Percentiles rank a stretch among this genome's conserved stretches.
Conservation (phyloP, 2,329 filamentous ascomycete genomes). For the Microascus cirrosus region DNA sequence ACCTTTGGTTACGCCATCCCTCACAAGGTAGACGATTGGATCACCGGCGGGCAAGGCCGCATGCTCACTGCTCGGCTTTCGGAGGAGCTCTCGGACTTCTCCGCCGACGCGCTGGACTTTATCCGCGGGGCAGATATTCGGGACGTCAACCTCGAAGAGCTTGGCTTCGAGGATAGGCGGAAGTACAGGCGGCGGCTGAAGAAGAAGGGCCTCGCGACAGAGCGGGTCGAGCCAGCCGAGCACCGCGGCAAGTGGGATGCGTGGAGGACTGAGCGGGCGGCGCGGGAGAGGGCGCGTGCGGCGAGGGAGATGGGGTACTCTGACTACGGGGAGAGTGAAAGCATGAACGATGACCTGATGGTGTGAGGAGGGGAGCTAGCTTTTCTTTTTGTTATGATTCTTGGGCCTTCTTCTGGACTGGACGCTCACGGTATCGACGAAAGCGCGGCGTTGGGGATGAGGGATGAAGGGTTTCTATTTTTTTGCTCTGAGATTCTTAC, state of each 20-base stretch:
- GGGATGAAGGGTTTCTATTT: neutral
- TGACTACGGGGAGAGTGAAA: slow-evolving; percentile 18
- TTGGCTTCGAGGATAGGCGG: slow-evolving; percentile 34
- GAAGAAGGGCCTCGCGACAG: slow-evolving; percentile 30
- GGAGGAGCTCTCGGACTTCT: slow-evolving; percentile 33
- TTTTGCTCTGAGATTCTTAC: neutral
- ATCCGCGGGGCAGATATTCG: slow-evolving; percentile 31
- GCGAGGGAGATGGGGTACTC: slow-evolving; percentile 27
- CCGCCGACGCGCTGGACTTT: slow-evolving; percentile 36
- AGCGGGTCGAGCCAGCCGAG: slow-evolving; percentile 25
- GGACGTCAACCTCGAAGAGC: slow-evolving; percentile 27
- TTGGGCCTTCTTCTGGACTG: neutral
- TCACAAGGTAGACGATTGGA: slow-evolving; percentile 52
- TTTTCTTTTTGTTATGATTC: neutral
- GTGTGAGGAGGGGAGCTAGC: neutral
- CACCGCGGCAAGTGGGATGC: slow-evolving; percentile 29
- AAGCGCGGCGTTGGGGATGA: neutral
- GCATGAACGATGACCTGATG: slow-evolving; percentile 2
- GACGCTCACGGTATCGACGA: neutral
- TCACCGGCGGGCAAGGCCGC: slow-evolving; percentile 39
- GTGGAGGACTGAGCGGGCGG: slow-evolving; percentile 29
- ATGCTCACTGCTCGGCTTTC: slow-evolving; percentile 19
- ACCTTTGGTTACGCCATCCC: slow-evolving; percentile 49
- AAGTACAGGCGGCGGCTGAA: slow-evolving; percentile 37
- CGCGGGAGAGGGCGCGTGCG: slow-evolving; percentile 26